Evolutionary conservation across 768 basidiomycete species (phyloP).

Genomic region (Kwoniella botswanensis): DNA sequence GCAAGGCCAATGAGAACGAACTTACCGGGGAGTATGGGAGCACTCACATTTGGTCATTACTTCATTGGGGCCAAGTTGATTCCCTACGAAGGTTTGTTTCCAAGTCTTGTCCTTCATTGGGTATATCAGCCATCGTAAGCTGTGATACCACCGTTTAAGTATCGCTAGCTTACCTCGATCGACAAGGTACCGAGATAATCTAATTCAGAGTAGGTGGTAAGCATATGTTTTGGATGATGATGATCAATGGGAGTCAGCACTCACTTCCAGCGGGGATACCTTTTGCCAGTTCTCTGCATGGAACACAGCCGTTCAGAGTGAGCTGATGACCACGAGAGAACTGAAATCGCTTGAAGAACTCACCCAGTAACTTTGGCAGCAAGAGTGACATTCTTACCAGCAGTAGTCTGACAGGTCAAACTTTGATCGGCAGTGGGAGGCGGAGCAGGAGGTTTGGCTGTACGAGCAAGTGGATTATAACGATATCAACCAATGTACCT

Average conservation of each 20-base stretch:
- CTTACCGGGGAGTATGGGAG: no score
- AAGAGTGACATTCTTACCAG: constrained; percentile 46
- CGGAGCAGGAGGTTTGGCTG: constrained; percentile 14
- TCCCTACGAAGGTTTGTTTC: constrained; percentile 53
- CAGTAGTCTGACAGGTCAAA: constrained; percentile 37
- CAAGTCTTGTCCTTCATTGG: constrained; percentile 45
- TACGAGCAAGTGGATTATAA: neutral
- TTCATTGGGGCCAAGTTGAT: constrained; percentile 52
- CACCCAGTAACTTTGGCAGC: constrained; percentile 42
- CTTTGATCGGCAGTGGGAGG: constrained; percentile 25
- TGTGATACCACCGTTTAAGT: neutral
- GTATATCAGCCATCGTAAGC: neutral
- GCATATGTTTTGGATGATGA: neutral
- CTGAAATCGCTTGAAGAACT: constrained; percentile 10
- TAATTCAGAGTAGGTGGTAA: constrained; percentile 5
- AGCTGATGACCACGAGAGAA: neutral
- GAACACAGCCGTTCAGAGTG: neutral
- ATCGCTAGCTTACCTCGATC: constrained; percentile 42
- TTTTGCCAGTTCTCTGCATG: constrained; percentile 45
- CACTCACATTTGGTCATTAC: constrained; percentile 49
- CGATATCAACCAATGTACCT: no score
- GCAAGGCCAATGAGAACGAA: no score
- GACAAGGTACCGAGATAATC: constrained; percentile 55
- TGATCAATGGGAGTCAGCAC: constrained; percentile 14
- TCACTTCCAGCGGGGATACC: constrained; percentile 52